These are phyloP conservation scores for Phylloporus gajari DNA, from an alignment of 1,284 basidiomycete genomes.

Conservation along the genomic window DNA sequence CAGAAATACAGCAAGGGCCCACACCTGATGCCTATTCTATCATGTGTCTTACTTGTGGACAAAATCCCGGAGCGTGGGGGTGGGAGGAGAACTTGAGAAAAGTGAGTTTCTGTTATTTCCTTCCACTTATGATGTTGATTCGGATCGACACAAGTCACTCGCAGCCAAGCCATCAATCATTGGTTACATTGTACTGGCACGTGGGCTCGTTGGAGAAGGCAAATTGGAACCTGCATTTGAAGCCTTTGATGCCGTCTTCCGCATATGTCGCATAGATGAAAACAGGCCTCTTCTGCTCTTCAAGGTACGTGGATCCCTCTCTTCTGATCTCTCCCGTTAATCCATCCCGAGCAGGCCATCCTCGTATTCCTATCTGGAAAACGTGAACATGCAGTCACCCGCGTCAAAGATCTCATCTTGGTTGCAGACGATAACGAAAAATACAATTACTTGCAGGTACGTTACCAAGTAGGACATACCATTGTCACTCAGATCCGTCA, in stretches of 20 bases:
- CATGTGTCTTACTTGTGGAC: too few species aligned
- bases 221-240: not conserved
- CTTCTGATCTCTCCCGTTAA: conserved; percentile 10
- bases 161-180: not conserved
- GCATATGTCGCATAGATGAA: not conserved
- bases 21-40: too few species aligned
- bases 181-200: not conserved
- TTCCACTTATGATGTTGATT: not conserved
- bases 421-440: conserved; percentile 3
- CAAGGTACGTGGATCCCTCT: not conserved
- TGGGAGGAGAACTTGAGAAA: too few species aligned
- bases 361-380: conserved; percentile 20
- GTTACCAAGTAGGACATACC: not conserved
- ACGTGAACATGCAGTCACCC: conserved; percentile 14
- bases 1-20: too few species aligned
- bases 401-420: conserved; percentile 14
- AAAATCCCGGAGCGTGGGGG: too few species aligned
- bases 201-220: not conserved
- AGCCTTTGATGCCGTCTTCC: not conserved
- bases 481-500: not conserved
- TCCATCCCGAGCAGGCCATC: conserved; percentile 18
- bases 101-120: not conserved
- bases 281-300: not conserved
- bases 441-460: conserved; percentile 7
- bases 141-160: not conserved